phyloP scores from a whole-genome alignment of 2,329 filamentous ascomycete species.

The Beauveria brongniartii region DNA sequence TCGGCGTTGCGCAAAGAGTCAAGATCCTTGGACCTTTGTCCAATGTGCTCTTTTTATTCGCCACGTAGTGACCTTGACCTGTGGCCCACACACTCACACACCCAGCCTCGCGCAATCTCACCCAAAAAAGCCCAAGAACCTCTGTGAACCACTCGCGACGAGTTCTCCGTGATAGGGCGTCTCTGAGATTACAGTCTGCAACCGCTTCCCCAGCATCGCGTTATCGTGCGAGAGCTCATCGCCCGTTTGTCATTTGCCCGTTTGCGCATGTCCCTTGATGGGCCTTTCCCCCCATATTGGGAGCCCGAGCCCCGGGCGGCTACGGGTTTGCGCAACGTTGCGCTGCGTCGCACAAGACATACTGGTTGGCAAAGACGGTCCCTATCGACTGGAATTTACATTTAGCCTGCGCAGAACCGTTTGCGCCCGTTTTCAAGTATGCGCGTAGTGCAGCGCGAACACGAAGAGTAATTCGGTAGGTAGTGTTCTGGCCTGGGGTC shows the following conservation, averaged over 20 bases:
- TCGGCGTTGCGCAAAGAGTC: background rate
- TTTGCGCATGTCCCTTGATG: slow-evolving; percentile 5
- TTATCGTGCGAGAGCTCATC: too few species aligned
- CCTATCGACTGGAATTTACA: background rate
- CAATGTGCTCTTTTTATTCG: background rate
- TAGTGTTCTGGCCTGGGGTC: too few species aligned
- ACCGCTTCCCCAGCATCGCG: background rate
- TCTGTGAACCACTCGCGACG: background rate
- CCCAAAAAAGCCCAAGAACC: background rate
- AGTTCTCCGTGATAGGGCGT: background rate
- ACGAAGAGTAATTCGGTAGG: background rate
- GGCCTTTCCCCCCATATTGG: background rate
- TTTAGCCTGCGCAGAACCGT: background rate
- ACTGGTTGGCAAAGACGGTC: background rate
- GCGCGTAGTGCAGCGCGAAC: background rate
- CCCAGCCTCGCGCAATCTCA: background rate
- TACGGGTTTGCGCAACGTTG: slow-evolving; percentile 3
- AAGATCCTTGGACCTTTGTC: background rate
- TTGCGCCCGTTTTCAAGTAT: background rate
- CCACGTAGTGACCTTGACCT: background rate
- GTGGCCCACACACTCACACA: background rate
- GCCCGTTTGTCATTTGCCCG: background rate
- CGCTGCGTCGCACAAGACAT: background rate
- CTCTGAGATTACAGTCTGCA: background rate
- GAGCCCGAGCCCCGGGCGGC: background rate